Percentiles rank a stretch among this genome's conserved stretches.
Evolutionary conservation across 805 yeast genomes (phyloP).

Genomic region (Kazachstania taianensis): DNA sequence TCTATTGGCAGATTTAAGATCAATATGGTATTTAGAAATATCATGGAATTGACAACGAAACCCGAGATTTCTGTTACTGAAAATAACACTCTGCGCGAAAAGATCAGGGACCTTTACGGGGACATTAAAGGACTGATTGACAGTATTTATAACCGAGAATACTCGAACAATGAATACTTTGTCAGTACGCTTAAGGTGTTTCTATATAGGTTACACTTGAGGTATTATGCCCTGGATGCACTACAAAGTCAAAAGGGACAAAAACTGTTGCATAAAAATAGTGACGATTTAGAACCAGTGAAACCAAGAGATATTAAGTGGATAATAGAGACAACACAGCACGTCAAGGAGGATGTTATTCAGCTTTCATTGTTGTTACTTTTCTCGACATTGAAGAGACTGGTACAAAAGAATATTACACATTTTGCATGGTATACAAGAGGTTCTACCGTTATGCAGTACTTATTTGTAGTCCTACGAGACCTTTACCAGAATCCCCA

Average conservation of each 20-base stretch:
- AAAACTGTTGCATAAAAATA: not conserved
- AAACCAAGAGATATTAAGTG: conserved; percentile 10
- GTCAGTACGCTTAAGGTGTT: conserved; percentile 19
- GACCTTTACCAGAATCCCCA: conserved; percentile 17
- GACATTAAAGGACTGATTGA: conserved; percentile 9
- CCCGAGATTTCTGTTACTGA: conserved; percentile 4
- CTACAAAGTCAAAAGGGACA: conserved; percentile 7
- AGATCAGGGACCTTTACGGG: conserved; percentile 8
- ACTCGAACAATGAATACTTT: conserved; percentile 11
- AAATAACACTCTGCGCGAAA: conserved; percentile 2
- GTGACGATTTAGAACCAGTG: not conserved
- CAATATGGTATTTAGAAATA: conserved; percentile 12
- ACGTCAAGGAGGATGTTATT: conserved; percentile 13
- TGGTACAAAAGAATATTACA: conserved; percentile 13
- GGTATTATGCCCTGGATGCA: conserved; percentile 15
- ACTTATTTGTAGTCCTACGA: conserved; percentile 20
- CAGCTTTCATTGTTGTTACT: conserved; percentile 16
- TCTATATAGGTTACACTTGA: conserved; percentile 18
- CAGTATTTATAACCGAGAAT: conserved; percentile 4
- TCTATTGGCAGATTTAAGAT: conserved; percentile 20
- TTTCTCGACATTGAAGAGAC: conserved; percentile 18
- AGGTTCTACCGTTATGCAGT: conserved; percentile 28
- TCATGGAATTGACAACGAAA: conserved; percentile 14
- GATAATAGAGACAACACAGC: conserved; percentile 10
- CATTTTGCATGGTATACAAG: conserved; percentile 21